These are phyloP conservation scores for Crithidia acanthocephali DNA, from an alignment of 208 protist genomes.

Conservation along the genomic window DNA sequence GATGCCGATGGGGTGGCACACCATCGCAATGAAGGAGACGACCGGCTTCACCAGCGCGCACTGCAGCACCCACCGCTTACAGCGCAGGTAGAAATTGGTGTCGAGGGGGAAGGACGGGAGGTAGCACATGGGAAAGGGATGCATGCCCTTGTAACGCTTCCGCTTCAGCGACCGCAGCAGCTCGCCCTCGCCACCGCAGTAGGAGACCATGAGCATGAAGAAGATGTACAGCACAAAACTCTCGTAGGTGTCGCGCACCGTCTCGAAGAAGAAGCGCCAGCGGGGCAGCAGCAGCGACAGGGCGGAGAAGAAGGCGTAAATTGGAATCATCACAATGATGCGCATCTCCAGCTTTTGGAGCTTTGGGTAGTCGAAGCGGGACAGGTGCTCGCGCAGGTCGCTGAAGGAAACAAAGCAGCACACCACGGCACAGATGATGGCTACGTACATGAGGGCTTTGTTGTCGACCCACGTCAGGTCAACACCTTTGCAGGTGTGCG, in stretches of 20 bases:
- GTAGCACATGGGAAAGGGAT: conserved; percentile 77
- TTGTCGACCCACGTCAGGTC: conserved; percentile 65
- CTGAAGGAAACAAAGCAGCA: conserved; percentile 69
- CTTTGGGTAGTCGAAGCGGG: conserved; percentile 77
- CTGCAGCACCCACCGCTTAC: conserved; percentile 91
- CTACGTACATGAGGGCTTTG: conserved; percentile 50
- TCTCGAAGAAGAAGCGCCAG: conserved; percentile 82
- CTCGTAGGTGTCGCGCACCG: conserved; percentile 88
- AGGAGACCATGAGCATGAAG: conserved; percentile 90
- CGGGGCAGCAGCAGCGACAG: conserved; percentile 55
- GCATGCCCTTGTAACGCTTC: conserved; percentile 77
- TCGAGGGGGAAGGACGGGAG: conserved; percentile 67
- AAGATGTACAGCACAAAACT: conserved; percentile 93
- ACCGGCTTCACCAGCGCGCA: conserved; percentile 89
- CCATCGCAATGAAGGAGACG: conserved; percentile 72
- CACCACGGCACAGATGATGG: conserved; percentile 49
- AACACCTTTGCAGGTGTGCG: conserved; percentile 27
- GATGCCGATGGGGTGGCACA: conserved; percentile 59
- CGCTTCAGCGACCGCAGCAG: conserved; percentile 78
- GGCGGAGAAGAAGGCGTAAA: conserved; percentile 81
- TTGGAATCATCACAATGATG: conserved; percentile 89
- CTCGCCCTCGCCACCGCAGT: conserved; percentile 85
- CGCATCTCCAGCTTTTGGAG: conserved; percentile 85
- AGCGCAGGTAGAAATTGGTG: conserved; percentile 80
- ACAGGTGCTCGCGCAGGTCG: conserved; percentile 73